Percentiles rank a stretch among this genome's conserved stretches.
Conservation (phyloP, 1,139 yeast genomes). For the Geotrichum klebahnii region DNA sequence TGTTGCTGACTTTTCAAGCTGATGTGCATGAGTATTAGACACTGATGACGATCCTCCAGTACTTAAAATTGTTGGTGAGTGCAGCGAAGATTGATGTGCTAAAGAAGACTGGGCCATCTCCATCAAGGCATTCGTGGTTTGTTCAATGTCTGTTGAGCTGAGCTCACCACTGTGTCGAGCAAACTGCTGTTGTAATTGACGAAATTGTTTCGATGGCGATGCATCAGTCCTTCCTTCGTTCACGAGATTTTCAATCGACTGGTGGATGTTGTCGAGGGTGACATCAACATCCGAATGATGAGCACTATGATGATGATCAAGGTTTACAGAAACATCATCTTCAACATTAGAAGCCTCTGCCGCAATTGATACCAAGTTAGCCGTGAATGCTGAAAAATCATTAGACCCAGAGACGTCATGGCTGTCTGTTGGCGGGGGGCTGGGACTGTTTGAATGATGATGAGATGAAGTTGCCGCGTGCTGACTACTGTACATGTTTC, state of each 20-base stretch:
- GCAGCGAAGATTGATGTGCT: conserved; percentile 3
- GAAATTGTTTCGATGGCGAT: conserved; percentile 5
- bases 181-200: conserved; percentile 10
- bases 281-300: conserved; percentile 3
- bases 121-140: conserved; percentile 21
- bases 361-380: conserved; percentile 22
- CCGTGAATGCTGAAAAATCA: conserved; percentile 19
- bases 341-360: conserved; percentile 24
- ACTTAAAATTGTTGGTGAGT: conserved; percentile 1
- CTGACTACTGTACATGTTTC: conserved; percentile 15
- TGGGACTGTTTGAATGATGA: conserved; percentile 1
- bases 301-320: conserved; percentile 8
- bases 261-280: conserved; percentile 14
- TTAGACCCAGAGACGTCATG: conserved; percentile 7
- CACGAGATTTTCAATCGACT: conserved; percentile 14
- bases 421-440: conserved; percentile 5
- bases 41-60: conserved; percentile 1
- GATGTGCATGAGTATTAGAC: background rate
- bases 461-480: conserved; percentile 9
- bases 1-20: background rate
- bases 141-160: conserved; percentile 15
- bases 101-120: conserved; percentile 21
- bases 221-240: conserved; percentile 2
- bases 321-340: conserved; percentile 20
- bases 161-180: conserved; percentile 12